Percentiles rank a stretch among this genome's conserved stretches.
These are phyloP conservation scores for Trichophyton equinum DNA, from an alignment of 2,329 filamentous ascomycete species.

Conservation along the genomic window DNA sequence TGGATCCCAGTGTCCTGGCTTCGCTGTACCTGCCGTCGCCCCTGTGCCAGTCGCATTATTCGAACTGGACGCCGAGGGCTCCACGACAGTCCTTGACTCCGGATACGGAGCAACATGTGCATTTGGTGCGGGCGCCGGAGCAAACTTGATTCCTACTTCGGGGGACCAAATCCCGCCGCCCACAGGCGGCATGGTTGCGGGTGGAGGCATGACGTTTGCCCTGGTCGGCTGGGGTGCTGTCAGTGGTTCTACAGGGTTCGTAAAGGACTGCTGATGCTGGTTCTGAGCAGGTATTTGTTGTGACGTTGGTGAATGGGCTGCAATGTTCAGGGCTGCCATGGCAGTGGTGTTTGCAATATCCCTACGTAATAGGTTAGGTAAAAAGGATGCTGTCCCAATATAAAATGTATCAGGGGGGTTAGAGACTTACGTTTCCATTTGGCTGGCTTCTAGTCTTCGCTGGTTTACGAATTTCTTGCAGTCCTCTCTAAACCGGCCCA, in stretches of 20 bases:
- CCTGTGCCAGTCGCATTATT: background rate
- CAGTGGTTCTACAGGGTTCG: conserved; percentile 41
- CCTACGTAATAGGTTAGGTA: conserved; percentile 19
- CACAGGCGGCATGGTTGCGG: conserved; percentile 14
- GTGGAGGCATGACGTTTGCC: conserved; percentile 19
- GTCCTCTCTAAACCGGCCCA: conserved; percentile 72
- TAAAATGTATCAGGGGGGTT: too few species aligned
- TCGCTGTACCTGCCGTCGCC: background rate
- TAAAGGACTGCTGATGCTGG: conserved; percentile 22
- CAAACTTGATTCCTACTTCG: conserved; percentile 69
- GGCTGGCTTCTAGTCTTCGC: conserved; percentile 65
- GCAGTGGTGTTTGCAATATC: conserved; percentile 43
- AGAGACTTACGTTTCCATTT: conserved; percentile 56
- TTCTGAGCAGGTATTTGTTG: conserved; percentile 27
- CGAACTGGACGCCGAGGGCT: conserved; percentile 14
- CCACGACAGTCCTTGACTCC: conserved; percentile 10
- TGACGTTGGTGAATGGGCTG: conserved; percentile 34
- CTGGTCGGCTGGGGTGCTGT: conserved; percentile 3
- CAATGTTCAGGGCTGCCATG: conserved; percentile 47
- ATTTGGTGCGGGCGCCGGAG: conserved; percentile 27
- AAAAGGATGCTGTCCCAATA: too few species aligned
- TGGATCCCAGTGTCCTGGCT: conserved; percentile 47
- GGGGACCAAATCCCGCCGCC: conserved; percentile 60
- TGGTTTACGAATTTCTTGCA: conserved; percentile 66
- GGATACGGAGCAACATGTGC: conserved; percentile 3